phyloP scores from a whole-genome alignment of 129 eudicot species.

The Deinandra increscens region DNA sequence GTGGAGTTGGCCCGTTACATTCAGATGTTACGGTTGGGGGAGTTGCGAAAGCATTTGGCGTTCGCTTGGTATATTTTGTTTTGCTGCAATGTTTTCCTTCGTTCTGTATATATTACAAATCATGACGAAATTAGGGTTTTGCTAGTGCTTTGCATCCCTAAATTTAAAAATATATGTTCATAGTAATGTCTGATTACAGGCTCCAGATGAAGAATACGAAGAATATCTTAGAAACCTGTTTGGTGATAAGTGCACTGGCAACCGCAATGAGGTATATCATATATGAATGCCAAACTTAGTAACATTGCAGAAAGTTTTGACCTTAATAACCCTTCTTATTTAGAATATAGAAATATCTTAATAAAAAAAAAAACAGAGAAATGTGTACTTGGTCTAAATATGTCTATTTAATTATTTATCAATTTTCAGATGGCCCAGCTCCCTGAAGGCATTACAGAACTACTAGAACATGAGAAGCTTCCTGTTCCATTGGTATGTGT shows the following conservation, averaged over 20 bases:
- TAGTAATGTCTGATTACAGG: constrained; percentile 44
- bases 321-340: not conserved
- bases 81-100: constrained; percentile 11
- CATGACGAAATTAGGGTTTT: not conserved
- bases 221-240: constrained; percentile 70
- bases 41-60: constrained; percentile 96
- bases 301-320: not conserved
- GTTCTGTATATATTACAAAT: not conserved
- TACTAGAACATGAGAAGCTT: constrained; percentile 82
- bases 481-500: constrained; percentile 75
- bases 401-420: not conserved
- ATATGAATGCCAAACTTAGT: not conserved
- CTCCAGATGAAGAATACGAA: constrained; percentile 96
- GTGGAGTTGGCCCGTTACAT: constrained; percentile 91
- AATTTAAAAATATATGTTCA: constrained; percentile 1
- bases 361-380: not conserved
- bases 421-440: constrained; percentile 85
- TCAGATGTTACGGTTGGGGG: constrained; percentile 88
- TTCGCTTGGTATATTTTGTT: constrained; percentile 54
- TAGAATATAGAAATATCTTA: not conserved
- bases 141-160: constrained; percentile 8
- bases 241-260: constrained; percentile 81
- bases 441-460: constrained; percentile 93
- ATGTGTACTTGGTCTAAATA: constrained; percentile 7
- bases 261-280: constrained; percentile 86